Base-by-base conservation (phyloP, 2,329 filamentous ascomycete genomes). In the Cadophora gregata region DNA sequence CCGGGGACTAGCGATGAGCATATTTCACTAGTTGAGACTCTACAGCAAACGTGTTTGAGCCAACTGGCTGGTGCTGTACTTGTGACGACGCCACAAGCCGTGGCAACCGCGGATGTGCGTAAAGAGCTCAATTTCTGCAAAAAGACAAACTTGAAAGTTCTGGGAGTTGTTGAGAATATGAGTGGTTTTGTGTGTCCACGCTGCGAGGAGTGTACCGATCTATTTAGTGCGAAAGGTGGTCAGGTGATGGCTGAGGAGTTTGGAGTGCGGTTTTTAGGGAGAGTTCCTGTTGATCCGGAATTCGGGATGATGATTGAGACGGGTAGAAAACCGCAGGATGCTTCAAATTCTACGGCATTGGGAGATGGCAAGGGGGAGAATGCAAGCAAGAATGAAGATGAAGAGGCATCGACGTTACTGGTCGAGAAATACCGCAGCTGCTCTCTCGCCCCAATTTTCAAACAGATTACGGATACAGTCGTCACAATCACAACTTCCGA, bases 131-230 rank as follows among this genome's bases (percentile, higher is more conserved):
- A 87, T 68, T 98, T 99, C 82, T 92, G 97, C 75, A 79, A 86
- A 31, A 90, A 86, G 72, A 96, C 95, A 6, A 92, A 96, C 75
- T 86, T 86, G n/a, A 92, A 95, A 66, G 85, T 99, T 0, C 82
- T 98, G 12, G 96, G 96, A 0, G 94, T 99, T 0, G 86, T 99
- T 53, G 96, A 99, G 81, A 99, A 99, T 78, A 98, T 99, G 96
- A 90, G 90, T 71, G 93, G 93, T 2, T 96, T 92, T 74, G 91
- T 96, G n/a, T 96, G 92, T 76, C 88, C 88, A 7, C 86, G 90
- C 75, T 91, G 89, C 78, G 86, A 86, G 59, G 93, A 97, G 77
- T 96, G 95, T 79, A 97, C 93, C 62, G 93, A 98, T 79, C 87
- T 98, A 60, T 99, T 99, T 78, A 93, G 90, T 61, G 94, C 92